Evolutionary conservation across 2,329 filamentous ascomycete species (phyloP).

Genomic region (Myriosclerotinia scirpicola): DNA sequence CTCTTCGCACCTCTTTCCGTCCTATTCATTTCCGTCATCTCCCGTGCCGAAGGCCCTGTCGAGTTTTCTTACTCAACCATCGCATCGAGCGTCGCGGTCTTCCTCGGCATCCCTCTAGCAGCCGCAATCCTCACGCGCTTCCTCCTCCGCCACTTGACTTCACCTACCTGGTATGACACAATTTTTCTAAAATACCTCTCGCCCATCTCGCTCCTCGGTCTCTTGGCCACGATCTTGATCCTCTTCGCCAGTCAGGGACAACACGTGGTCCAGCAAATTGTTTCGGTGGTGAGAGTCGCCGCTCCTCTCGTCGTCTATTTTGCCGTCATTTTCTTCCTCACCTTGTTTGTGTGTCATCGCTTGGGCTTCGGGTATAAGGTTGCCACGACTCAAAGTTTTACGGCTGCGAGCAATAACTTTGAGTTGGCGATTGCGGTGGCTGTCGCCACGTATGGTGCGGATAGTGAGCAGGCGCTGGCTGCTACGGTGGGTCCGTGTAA

Average conservation of each 20-base stretch:
- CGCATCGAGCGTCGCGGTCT: slow-evolving; percentile 78
- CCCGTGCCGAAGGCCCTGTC: slow-evolving; percentile 47
- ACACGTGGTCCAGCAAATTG: slow-evolving; percentile 78
- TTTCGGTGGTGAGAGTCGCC: slow-evolving; percentile 76
- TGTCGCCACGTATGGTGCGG: slow-evolving; percentile 73
- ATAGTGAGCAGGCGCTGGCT: slow-evolving; percentile 78
- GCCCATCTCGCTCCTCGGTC: slow-evolving; percentile 76
- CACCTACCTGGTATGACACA: slow-evolving; percentile 62
- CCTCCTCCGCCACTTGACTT: slow-evolving; percentile 53
- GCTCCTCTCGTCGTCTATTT: slow-evolving; percentile 85
- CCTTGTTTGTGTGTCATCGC: slow-evolving; percentile 60
- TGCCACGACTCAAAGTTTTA: slow-evolving; percentile 78
- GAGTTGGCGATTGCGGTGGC: slow-evolving; percentile 88
- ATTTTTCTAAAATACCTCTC: slow-evolving; percentile 68
- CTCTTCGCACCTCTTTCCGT: slow-evolving; percentile 66
- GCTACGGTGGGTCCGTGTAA: slow-evolving; percentile 71
- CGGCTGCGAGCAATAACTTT: slow-evolving; percentile 90
- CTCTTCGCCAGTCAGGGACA: slow-evolving; percentile 80
- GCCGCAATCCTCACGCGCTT: slow-evolving; percentile 78
- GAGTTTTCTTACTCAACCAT: slow-evolving; percentile 62
- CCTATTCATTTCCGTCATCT: slow-evolving; percentile 70
- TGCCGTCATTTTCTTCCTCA: slow-evolving; percentile 68
- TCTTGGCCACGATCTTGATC: slow-evolving; percentile 84
- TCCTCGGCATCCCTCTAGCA: slow-evolving; percentile 79
- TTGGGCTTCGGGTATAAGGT: slow-evolving; percentile 74